Evolutionary conservation across 2,329 filamentous ascomycete genomes (phyloP).

Genomic region (Zalaria sp.): DNA sequence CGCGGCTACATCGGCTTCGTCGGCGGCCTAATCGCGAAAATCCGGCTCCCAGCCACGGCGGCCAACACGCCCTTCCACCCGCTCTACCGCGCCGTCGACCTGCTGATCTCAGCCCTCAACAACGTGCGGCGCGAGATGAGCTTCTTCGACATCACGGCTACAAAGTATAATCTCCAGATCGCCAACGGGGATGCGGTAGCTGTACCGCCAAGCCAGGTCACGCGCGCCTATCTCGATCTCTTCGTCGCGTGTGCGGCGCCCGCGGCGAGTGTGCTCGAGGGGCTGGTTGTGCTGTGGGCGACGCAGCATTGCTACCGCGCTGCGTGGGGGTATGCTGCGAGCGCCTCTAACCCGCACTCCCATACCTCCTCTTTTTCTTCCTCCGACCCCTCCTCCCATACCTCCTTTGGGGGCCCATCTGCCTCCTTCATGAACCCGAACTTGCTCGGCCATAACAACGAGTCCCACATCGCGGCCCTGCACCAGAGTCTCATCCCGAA

Average conservation of each 20-base stretch:
- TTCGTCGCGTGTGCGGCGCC: constrained; percentile 43
- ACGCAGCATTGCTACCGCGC: constrained; percentile 40
- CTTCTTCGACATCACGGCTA: constrained; percentile 53
- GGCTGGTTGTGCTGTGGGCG: constrained; percentile 61
- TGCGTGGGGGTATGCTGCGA: too few relatives aligned
- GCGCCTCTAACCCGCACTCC: constrained; percentile 4
- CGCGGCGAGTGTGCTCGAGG: constrained; percentile 45
- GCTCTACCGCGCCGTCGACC: constrained; percentile 44
- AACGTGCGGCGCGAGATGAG: constrained; percentile 53
- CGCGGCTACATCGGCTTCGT: constrained; percentile 56
- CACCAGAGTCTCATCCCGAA: constrained; percentile 37
- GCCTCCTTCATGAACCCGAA: constrained; percentile 16
- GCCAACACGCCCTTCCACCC: constrained; percentile 28
- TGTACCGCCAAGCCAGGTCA: constrained; percentile 34
- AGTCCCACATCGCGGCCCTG: constrained; percentile 32
- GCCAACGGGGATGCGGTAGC: constrained; percentile 19
- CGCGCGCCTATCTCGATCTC: constrained; percentile 41
- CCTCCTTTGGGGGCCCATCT: constrained; percentile 12
- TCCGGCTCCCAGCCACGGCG: constrained; percentile 37
- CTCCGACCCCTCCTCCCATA: constrained; percentile 30
- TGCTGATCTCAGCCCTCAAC: constrained; percentile 49
- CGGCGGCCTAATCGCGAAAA: constrained; percentile 47
- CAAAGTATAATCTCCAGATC: constrained; percentile 43
- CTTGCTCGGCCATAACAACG: constrained; percentile 10
- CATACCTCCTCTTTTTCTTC: too few relatives aligned